Percentiles rank a stretch among this genome's conserved stretches.
phyloP scores from a whole-genome alignment of 192 early-diverging fungal species.

The Umbelopsis isabellina region DNA sequence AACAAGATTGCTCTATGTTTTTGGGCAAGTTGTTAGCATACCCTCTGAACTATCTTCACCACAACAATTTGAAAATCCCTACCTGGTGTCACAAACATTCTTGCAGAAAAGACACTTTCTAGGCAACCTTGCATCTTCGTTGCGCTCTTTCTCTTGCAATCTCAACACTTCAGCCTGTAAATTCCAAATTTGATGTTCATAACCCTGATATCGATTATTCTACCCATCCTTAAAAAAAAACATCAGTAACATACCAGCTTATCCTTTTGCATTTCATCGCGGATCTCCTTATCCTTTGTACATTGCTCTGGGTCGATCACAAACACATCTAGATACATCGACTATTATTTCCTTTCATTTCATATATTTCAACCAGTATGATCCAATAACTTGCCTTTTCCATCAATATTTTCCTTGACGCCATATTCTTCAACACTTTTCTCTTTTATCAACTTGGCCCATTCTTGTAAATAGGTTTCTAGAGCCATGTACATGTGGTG shows the following conservation, averaged over 20 bases:
- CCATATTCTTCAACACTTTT: slow-evolving; percentile 41
- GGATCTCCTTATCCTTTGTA: slow-evolving; percentile 62
- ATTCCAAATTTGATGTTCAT: neutral
- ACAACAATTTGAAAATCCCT: neutral
- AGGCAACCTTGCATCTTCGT: slow-evolving; percentile 61
- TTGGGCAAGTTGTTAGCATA: neutral
- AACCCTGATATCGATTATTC: neutral
- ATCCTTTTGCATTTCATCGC: slow-evolving; percentile 71
- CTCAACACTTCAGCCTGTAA: slow-evolving; percentile 66
- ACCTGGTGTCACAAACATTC: slow-evolving; percentile 69
- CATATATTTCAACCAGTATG: neutral
- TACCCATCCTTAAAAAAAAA: too few relatives aligned
- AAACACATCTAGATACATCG: slow-evolving; percentile 38
- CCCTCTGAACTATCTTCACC: neutral
- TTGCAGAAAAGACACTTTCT: slow-evolving; percentile 96
- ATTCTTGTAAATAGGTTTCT: slow-evolving; percentile 75
- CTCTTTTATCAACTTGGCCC: slow-evolving; percentile 59
- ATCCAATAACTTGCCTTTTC: slow-evolving; percentile 13
- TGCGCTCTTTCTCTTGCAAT: slow-evolving; percentile 73
- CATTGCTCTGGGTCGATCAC: slow-evolving; percentile 64
- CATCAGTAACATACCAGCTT: slow-evolving; percentile 52
- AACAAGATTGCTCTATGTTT: slow-evolving; percentile 65
- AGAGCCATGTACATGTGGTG: slow-evolving; percentile 79
- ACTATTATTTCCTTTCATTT: neutral
- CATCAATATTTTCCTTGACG: slow-evolving; percentile 28